Evolutionary conservation across 331 rosid genomes (phyloP), one percentile per base, ranked within the genome.

Genomic region (Rhamnella rubrinervis): DNA sequence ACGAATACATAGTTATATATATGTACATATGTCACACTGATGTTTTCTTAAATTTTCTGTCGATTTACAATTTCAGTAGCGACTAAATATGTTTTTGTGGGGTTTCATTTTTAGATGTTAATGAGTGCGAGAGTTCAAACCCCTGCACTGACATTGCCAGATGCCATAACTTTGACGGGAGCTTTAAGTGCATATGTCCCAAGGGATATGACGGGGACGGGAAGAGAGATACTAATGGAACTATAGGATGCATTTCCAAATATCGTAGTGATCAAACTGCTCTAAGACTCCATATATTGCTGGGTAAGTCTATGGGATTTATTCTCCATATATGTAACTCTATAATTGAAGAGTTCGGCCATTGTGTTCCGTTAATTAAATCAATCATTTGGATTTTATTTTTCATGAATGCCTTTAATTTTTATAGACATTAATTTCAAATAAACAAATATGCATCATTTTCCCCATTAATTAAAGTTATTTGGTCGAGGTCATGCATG

Each of bases 51-150:
- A 52, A 16, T 52, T 12, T 16, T 19, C 2, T 52, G 16, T 15
- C 3, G 16, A 52, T 15, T 16, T 17, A 17, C n/a, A 4, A 49
- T 49, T 16, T 4, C 9, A 52, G 16, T 6, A 15, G 20, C 6
- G 10, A 17, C 58, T 53, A 8, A 10, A n/a, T 18, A 5, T n/a
- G 26, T 6, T 21, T 10, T 18, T 21, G 25, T 3, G 31, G 31
- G 35, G 35, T 31, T 31, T 31, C 25, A n/a, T 4, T 19, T 44
- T 35, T 56, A 71, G 75, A 71, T 37, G 14, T 60, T 21, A 7
- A 71, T 47, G 75, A 71, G 39, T 71, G 53, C 52, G 13, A 60
- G 60, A n/a, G 4, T 13, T 35, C 18, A 47, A 61, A 35, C n/a
- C 67, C 63, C 5, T 72, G 71, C 49, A 3, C 14, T 44, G 4